Base-by-base conservation (phyloP, 2,329 filamentous ascomycete species). In the Trichoderma sp. region DNA sequence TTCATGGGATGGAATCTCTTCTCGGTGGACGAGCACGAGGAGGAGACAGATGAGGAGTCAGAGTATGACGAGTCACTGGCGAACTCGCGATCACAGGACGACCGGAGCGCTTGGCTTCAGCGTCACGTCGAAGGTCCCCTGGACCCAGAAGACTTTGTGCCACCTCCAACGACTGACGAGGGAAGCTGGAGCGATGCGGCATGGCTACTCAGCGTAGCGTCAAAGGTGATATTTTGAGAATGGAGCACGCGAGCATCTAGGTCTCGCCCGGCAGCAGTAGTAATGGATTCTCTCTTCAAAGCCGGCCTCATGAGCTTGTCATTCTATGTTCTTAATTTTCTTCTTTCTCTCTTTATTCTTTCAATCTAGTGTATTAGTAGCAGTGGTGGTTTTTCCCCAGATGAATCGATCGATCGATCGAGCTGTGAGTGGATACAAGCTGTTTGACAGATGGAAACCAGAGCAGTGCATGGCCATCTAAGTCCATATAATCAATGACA, bases 181-280 rank as follows among this genome's bases (percentile, higher is more conserved):
- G 89, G 88, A 18, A 86, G 86, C 9, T 92, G 90, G 90, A 85
- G 88, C 72, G 90, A 92, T 79, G 90, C 89, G 30, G 89, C 89
- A 18, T 92, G 90, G 90, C 80, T 92, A 61, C 80, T 92, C 70
- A 90, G 86, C 74, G 89, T 92, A 74, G 90, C 89, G 12, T 86
- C 86, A 30, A 90, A 89, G 76, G 87, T 90, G 58, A 82, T 90
- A 75, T 83, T 90, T 74, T 90, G 51, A 72, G 61, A 39, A 21
- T 34, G 43, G 39, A 66, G 47, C 47, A 58, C 21, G 30, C 14
- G 21, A 24, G 9, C 15, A 67, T 30, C 28, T 11, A 34, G n/a
- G n/a, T n/a, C n/a, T n/a, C n/a, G n/a, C n/a, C n/a, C 24, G 36
- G 21, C 34, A 28, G 18, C 24, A 28, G 63, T 51, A 51, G 65